These are phyloP conservation scores for Alternaria brassicae DNA, from an alignment of 2,329 filamentous ascomycete species.

Conservation along the genomic window DNA sequence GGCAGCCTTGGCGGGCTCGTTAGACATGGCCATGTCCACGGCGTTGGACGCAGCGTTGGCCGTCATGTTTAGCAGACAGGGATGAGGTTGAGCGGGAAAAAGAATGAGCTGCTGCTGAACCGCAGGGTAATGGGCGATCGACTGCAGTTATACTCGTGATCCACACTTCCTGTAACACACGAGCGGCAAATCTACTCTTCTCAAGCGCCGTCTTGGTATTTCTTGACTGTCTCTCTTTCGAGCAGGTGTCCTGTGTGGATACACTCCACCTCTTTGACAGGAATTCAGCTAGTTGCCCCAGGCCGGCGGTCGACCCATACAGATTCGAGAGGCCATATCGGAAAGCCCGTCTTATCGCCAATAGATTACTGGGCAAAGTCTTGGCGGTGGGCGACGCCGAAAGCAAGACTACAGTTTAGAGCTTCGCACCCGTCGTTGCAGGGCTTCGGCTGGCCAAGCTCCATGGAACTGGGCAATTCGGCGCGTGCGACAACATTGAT, in stretches of 20 bases:
- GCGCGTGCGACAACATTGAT: conserved; percentile 27
- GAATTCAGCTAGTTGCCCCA: not conserved
- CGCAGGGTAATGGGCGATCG: conserved; percentile 4
- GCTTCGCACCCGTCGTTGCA: conserved; percentile 17
- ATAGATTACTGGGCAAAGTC: conserved; percentile 40
- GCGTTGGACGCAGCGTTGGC: conserved; percentile 41
- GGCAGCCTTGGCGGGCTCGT: conserved; percentile 42
- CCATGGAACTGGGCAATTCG: conserved; percentile 20
- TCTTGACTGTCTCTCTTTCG: conserved; percentile 34
- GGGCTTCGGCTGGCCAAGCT: conserved; percentile 23
- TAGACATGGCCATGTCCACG: conserved; percentile 46
- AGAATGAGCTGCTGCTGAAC: conserved; percentile 17
- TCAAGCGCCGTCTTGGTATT: conserved; percentile 28
- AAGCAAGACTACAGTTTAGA: conserved; percentile 5
- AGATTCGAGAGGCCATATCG: not conserved
- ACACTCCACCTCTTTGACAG: conserved; percentile 4
- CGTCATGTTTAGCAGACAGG: conserved; percentile 35
- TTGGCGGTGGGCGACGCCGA: not conserved
- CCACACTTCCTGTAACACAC: not conserved
- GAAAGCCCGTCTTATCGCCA: conserved; percentile 13
- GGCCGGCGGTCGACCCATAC: conserved; percentile 1
- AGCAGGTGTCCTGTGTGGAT: conserved; percentile 10
- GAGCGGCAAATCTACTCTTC: conserved; percentile 17
- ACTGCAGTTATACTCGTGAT: conserved; percentile 24
- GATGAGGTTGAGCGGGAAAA: not conserved